These are phyloP conservation scores for Aspergillus conjunctus DNA, from an alignment of 495 filamentous ascomycete genomes.

Conservation along the genomic window DNA sequence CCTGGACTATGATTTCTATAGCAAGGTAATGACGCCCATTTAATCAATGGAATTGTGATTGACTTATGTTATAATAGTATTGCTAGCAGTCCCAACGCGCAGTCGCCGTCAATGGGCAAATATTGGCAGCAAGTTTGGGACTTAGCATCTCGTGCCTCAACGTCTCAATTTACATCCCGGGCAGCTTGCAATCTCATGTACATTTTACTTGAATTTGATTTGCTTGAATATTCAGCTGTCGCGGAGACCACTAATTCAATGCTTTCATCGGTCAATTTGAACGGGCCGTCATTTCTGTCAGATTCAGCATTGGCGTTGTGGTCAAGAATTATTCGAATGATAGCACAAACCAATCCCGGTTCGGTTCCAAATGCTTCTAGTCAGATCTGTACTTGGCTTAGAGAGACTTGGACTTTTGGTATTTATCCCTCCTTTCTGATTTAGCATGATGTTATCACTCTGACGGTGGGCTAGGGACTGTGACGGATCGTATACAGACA, in stretches of 20 bases:
- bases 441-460: background rate
- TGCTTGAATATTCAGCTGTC: constrained; percentile 64
- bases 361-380: constrained; percentile 64
- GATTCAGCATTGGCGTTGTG: constrained; percentile 79
- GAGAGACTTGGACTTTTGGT: constrained; percentile 78
- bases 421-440: constrained; percentile 25
- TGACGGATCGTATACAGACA: constrained; percentile 42
- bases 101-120: constrained; percentile 31
- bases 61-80: constrained; percentile 32
- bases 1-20: constrained; percentile 69
- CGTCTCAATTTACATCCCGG: constrained; percentile 69
- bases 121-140: constrained; percentile 79
- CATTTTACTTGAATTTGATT: constrained; percentile 60
- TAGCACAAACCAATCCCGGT: constrained; percentile 56
- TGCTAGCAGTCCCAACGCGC: constrained; percentile 31
- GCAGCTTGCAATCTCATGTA: constrained; percentile 78
- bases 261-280: constrained; percentile 72
- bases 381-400: constrained; percentile 76
- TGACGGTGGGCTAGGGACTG: constrained; percentile 34
- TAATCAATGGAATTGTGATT: constrained; percentile 9
- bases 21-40: constrained; percentile 48
- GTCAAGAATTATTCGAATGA: constrained; percentile 62
- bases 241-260: constrained; percentile 67
- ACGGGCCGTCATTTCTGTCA: constrained; percentile 75
- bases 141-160: constrained; percentile 67